Evolutionary conservation across 306 rosid species (phyloP), one percentile per base, ranked within the genome.

Genomic region (Adenanthera pavonina): DNA sequence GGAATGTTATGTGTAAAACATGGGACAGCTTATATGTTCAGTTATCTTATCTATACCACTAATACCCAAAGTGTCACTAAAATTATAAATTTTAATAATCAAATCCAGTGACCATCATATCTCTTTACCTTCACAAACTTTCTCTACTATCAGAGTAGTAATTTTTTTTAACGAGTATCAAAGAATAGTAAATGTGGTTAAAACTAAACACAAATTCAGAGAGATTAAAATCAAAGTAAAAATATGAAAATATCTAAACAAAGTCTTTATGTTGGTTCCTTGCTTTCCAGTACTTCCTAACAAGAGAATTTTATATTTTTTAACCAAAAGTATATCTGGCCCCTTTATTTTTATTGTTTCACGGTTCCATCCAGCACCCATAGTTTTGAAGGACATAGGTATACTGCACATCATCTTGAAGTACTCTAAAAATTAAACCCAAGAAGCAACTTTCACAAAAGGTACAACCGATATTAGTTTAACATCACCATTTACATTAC

Each of bases 401-500:
- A 69, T 76, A 59, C 70, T 40, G 47, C 79, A 74, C 10, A 34
- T 76, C 33, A 60, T 25, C 70, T 36, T 36, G 40, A 19, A 16
- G 30, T 15, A 38, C 71, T 61, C 57, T 20, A 73, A 59, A 38
- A 43, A 43, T 43, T 36, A 40, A 7, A 46, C 74, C 65, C 15
- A 65, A 77, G 38, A 78, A 78, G 52, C 44, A 33, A 78, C 40
- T 6, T 19, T n/a, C 66, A 78, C 51, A 38, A 66, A 52, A 60
- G 59, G n/a, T 69, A 44, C 36, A 51, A 69, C 56, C 20, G 38
- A 7, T 12, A 69, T 48, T 14, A 48, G 54, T 48, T 48, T 19
- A 33, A 71, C 40, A 71, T 66, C 16, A 16, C 30, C 48, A 40
- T 72, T 52, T 34, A 72, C 30, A 72, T 34, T 51, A 51, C 5